Evolutionary conservation across 2,329 filamentous ascomycete genomes (phyloP), one percentile per base, ranked within the genome.

Genomic region (Acephala macrosclerotiorum): DNA sequence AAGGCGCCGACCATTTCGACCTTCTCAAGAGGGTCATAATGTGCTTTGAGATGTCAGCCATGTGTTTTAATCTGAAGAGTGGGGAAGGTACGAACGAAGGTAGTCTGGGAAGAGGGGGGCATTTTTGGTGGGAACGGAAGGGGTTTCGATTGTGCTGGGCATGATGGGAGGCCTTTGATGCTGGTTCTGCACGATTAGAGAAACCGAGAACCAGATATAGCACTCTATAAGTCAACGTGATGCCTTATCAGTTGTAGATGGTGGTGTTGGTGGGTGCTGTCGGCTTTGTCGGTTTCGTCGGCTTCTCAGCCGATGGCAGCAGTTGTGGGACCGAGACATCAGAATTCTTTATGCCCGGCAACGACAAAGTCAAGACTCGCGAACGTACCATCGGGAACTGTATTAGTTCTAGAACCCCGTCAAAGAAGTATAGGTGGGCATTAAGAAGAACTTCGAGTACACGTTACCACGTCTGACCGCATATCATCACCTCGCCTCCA

Each of bases 21-120:
- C 29, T 61, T 61, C 20, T 61, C 49, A 18, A 55, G 45, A 56
- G 60, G 60, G 45, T 55, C 45, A 18, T 55, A 61, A 20, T 51
- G 45, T 26, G 60, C 60, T 61, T 20, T 25, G 22, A 7, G 3
- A 33, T 51, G 40, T 51, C 29, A 47, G 40, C 33, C n/a, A 35
- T 49, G 1, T 29, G n/a, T n/a, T 7, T n/a, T 11, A 5, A 42
- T 4, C 14, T 42, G 12, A 42, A 22, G 29, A 35, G 33, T 29
- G 20, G 42, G 38, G 38, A 42, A 12, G 38, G 36, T n/a, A 42
- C 53, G 16, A 29, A 60, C 58, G 58, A 25, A 60, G 22, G 36
- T 60, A 60, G 26, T 60, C 38, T 18, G 58, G 58, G 25, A 45
- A 60, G 42, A 33, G 58, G 38, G 58, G 38, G 38, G 5, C 38